phyloP scores from a whole-genome alignment of 192 early-diverging fungal species.

The Umbelopsis sp. region DNA sequence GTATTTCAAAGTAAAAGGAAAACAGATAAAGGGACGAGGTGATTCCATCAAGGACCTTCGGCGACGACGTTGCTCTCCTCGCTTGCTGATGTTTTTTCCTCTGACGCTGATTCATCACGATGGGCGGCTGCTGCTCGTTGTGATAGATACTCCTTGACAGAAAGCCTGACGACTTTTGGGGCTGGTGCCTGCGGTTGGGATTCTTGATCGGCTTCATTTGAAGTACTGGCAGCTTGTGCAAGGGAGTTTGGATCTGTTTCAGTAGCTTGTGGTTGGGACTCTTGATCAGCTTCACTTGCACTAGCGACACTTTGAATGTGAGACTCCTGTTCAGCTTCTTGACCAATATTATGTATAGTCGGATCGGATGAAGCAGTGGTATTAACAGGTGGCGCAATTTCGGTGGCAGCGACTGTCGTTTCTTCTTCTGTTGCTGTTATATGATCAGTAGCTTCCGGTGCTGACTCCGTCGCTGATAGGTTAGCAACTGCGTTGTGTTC shows the following conservation, averaged over 20 bases:
- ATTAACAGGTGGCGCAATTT: too few species aligned
- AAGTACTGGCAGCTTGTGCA: background rate
- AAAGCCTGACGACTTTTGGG: constrained; percentile 10
- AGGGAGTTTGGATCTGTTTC: background rate
- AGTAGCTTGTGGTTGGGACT: background rate
- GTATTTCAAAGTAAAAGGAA: background rate
- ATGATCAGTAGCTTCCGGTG: background rate
- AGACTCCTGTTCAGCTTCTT: too few species aligned
- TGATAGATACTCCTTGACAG: constrained; percentile 10
- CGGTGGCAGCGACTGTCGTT: background rate
- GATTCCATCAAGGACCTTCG: background rate
- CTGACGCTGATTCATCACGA: background rate
- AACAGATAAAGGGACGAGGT: background rate
- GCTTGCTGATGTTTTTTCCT: background rate
- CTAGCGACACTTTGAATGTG: too few species aligned
- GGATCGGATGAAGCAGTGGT: too few species aligned
- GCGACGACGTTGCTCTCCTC: background rate
- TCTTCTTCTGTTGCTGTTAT: background rate
- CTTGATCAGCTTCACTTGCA: too few species aligned
- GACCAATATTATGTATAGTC: too few species aligned
- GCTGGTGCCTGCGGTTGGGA: background rate
- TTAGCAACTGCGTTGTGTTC: background rate
- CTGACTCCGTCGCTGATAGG: background rate
- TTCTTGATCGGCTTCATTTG: background rate
- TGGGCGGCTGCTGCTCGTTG: constrained; percentile 4